Base-by-base conservation (phyloP, 768 basidiomycete genomes). In the Rhodotorula diobovata region DNA sequence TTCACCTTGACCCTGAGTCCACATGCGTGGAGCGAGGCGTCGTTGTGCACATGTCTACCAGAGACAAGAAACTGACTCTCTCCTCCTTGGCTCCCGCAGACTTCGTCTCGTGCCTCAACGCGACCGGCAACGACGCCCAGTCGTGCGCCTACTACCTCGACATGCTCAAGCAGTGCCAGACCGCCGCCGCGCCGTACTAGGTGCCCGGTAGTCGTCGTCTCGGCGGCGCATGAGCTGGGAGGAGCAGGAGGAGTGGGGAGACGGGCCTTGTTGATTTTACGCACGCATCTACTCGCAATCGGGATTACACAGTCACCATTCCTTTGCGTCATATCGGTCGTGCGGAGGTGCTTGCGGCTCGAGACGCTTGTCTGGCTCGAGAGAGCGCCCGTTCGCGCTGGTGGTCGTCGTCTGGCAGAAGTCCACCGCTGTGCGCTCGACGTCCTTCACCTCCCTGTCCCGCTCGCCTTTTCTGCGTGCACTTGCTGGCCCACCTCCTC, bases 41-140 rank as follows among this genome's bases (percentile, higher is more conserved):
- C n/a, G n/a, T n/a, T n/a, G 34, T 25, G 63, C 28, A 43, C 39
- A 30, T 56, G 34, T 63, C 34, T 56, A n/a, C n/a, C 23, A 21
- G 4, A 4, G 5, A 16, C 11, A 2, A 5, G 14, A 1, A 32
- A 64, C 32, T 45, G 30, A 43, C 32, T 25, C 21, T 8, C 11
- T 18, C 18, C 34, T 53, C 35, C 43, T 53, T 21, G n/a, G n/a
- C n/a, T 37, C 39, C 32, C 61, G n/a, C 74, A 89, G 90, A 93
- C 61, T 91, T 94, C 81, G 90, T 90, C 18, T 85, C 84, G 79
- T 95, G 92, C 81, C 82, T 94, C 56, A 90, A 92, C 79, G 88
- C 88, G 79, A 89, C 88, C 28, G 88, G 90, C 76, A 81, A 90
- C 75, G 86, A 85, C 68, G 73, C 77, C 63, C 30, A 62, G 53